These are phyloP conservation scores for Aspergillus ostianus DNA, from an alignment of 495 filamentous ascomycete species.

Conservation along the genomic window DNA sequence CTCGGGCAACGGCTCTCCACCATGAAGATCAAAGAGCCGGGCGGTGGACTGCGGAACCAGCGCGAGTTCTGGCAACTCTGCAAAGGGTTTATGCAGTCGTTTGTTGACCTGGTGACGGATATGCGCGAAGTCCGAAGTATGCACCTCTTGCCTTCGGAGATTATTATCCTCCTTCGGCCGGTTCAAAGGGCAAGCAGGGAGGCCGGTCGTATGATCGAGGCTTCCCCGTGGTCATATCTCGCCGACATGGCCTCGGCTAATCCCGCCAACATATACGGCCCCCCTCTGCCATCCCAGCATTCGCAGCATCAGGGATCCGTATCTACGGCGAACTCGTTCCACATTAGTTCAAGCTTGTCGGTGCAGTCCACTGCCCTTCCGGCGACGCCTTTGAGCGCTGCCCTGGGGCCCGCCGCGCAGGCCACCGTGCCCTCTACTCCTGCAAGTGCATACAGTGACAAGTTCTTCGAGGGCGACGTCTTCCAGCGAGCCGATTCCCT, in stretches of 20 bases:
- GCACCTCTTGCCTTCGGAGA: constrained; percentile 62
- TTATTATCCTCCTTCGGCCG: constrained; percentile 68
- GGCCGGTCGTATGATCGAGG: constrained; percentile 67
- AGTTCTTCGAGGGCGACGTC: constrained; percentile 66
- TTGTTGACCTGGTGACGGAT: constrained; percentile 68
- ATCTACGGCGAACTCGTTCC: constrained; percentile 29
- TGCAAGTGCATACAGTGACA: constrained; percentile 62
- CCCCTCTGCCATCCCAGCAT: constrained; percentile 36
- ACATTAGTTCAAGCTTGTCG: constrained; percentile 34
- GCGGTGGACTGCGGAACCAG: constrained; percentile 64
- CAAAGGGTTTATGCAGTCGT: constrained; percentile 72
- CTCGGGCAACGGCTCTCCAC: constrained; percentile 69
- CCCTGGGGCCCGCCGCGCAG: constrained; percentile 82
- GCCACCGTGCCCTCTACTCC: constrained; percentile 83
- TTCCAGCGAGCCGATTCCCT: constrained; percentile 73
- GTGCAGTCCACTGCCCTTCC: constrained; percentile 48
- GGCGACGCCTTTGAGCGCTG: constrained; percentile 76
- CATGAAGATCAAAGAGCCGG: constrained; percentile 82
- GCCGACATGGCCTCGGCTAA: constrained; percentile 37
- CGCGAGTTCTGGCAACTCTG: constrained; percentile 80
- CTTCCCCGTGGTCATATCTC: constrained; percentile 70
- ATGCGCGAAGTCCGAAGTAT: constrained; percentile 67
- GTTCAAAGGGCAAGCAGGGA: constrained; percentile 76
- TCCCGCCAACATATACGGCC: constrained; percentile 38
- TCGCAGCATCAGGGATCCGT: constrained; percentile 34